Evolutionary conservation across 1,284 basidiomycete species (phyloP), one percentile per base, ranked within the genome.

Genomic region (Melanopsichium pennsylvanicum): DNA sequence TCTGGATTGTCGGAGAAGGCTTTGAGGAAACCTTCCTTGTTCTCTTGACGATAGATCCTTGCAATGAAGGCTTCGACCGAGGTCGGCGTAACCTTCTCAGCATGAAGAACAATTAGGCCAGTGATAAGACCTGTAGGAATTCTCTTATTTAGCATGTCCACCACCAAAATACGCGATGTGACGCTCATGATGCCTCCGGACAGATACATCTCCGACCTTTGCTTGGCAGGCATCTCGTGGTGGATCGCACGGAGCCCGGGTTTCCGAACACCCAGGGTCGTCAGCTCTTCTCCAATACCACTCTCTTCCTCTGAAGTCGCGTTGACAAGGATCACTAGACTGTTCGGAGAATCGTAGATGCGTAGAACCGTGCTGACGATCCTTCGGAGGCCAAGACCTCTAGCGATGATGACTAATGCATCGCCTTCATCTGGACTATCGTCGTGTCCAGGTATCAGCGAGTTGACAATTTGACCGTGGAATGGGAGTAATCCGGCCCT

Each of bases 1-100:
- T 98, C 95, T 0, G 95, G 93, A 72, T 97, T 89, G 80, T 97
- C 95, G 0, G 93, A 93, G 79, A 98, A 97, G 0, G 93, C 96
- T 82, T 98, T 97, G 64, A 97, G 83, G 81, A 97, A 99, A 2
- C 94, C 95, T 5, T 85, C 86, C 40, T 75, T 58, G 50, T 78
- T 78, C 37, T 70, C 60, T 40, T 76, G 60, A 2, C 78, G 61
- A 47, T 68, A 80, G 22, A 80, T 63, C 4, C 79, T 66, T 4
- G 74, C 56, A 23, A 80, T 81, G 50, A 79, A 81, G 2, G 76
- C 71, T 45, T 78, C 79, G 5, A 71, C 60, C 19, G 74, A 79
- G 2, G 62, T 86, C 0, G 91, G 87, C 0, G 90, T 91, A 7
- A 96, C 90, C 74, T 86, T 89, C 80, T 98, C 95, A 1, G 93